Conservation (phyloP, 495 filamentous ascomycete genomes). For the Aspergillus leporis region DNA sequence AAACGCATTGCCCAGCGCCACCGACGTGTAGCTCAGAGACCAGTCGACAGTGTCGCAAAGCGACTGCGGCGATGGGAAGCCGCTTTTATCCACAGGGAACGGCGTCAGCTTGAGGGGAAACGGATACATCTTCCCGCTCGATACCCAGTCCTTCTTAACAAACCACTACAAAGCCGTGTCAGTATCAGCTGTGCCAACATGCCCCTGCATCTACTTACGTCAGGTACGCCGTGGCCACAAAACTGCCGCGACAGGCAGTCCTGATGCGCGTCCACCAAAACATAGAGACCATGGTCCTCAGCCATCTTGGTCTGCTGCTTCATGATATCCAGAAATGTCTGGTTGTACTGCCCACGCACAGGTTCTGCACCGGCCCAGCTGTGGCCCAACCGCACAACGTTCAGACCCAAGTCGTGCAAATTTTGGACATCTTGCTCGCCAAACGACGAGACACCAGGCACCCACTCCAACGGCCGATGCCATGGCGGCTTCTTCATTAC, state of each 20-base stretch:
- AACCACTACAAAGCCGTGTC: constrained; percentile 16
- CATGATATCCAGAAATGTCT: constrained; percentile 25
- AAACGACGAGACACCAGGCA: constrained; percentile 19
- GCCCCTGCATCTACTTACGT: constrained; percentile 12
- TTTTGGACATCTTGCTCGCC: constrained; percentile 21
- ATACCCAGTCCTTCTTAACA: constrained; percentile 17
- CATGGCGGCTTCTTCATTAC: constrained; percentile 21
- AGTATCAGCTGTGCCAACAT: constrained; percentile 11
- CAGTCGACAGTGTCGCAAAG: constrained; percentile 20
- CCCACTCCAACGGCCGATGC: constrained; percentile 19
- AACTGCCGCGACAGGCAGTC: constrained; percentile 17
- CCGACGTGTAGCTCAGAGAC: constrained; percentile 17
- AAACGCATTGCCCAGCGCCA: constrained; percentile 19
- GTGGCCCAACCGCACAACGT: constrained; percentile 19
- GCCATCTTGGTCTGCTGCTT: constrained; percentile 22
- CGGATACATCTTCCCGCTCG: constrained; percentile 16
- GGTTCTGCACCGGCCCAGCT: constrained; percentile 22
- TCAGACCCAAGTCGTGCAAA: constrained; percentile 19
- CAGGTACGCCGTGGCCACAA: constrained; percentile 17
- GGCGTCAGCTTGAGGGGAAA: constrained; percentile 16
- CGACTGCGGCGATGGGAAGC: constrained; percentile 16
- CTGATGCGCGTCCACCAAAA: constrained; percentile 22
- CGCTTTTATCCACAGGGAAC: constrained; percentile 13
- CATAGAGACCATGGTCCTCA: constrained; percentile 23
- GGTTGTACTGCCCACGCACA: constrained; percentile 18